Base-by-base conservation (phyloP, 2,329 filamentous ascomycete genomes). In the Tolypocladium ophioglossoides region DNA sequence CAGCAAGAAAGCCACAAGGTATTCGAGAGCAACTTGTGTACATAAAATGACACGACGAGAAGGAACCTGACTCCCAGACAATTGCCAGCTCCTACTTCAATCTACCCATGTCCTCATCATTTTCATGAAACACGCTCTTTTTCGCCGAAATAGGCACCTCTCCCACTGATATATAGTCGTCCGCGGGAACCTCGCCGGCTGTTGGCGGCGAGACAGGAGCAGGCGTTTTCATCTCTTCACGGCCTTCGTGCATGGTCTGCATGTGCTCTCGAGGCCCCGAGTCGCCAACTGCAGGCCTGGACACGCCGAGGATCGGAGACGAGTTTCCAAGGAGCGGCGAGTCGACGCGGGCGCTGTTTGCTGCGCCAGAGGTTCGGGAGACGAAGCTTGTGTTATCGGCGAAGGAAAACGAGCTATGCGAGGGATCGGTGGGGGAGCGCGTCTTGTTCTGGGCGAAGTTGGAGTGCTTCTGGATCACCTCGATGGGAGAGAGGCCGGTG, bases 51-150 rank as follows among this genome's bases (percentile, higher is more conserved):
- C 14, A 30, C 16, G 10, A 30, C 8, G 30, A 46, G 14, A 46
- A 24, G 22, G 22, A 22, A 22, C 12, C 9, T 11, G 14, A 4
- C 10, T 6, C 41, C 24, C 8, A 46, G 30, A 30, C 10, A 18
- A 47, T 47, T 47, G n/a, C 10, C 9, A 11, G 4, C 10, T 30
- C 5, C 34, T 49, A 53, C 20, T 22, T 49, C 9, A n/a, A 27
- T 27, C 18, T 49, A 3, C 30, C 65, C 62, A 72, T 65, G 59
- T 76, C 72, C 41, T 74, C 72, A 32, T 66, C 64, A n/a, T 66
- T 69, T 59, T 74, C 73, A 8, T 64, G 62, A 44, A 76, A 75
- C 40, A 72, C 67, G 32, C 73, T 75, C 63, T 65, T 70, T 52
- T 73, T 63, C n/a, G 67, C 48, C 5, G 65, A 62, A 48, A 59